A percentile compares a stretch with the other conserved stretches of the same genome.
Evolutionary conservation across 2,329 filamentous ascomycete species (phyloP).

Genomic region (Lecanicillium sp.): DNA sequence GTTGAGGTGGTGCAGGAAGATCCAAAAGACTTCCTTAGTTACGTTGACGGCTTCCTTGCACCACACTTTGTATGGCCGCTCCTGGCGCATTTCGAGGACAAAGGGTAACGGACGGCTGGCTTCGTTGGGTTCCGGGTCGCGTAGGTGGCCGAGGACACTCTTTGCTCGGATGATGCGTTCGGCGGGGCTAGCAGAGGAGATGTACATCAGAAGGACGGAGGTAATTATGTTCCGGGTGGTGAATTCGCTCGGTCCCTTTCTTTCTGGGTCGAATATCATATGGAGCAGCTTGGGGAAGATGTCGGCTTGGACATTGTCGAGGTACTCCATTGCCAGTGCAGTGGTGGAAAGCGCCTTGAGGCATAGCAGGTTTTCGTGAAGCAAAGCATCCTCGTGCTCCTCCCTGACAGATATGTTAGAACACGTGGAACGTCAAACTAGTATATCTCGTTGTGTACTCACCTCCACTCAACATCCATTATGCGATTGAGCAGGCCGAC

Average conservation of each 20-base stretch:
- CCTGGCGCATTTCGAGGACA: constrained; percentile 79
- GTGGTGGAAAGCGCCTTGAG: constrained; percentile 93
- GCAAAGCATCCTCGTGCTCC: constrained; percentile 87
- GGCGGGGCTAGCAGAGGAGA: constrained; percentile 55
- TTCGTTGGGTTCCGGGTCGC: constrained; percentile 70
- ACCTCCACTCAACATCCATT: constrained; percentile 95
- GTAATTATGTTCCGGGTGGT: constrained; percentile 87
- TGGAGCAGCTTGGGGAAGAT: constrained; percentile 80
- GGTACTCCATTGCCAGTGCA: constrained; percentile 72
- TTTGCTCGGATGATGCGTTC: constrained; percentile 62
- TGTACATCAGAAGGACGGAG: constrained; percentile 81
- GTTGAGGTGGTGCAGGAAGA: constrained; percentile 92
- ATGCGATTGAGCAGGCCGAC: constrained; percentile 82
- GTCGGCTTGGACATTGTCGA: constrained; percentile 69
- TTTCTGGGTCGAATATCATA: constrained; percentile 96
- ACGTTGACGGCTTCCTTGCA: constrained; percentile 87
- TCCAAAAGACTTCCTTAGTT: constrained; percentile 98
- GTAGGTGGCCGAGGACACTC: constrained; percentile 71
- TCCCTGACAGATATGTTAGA: constrained; percentile 47
- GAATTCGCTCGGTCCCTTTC: constrained; percentile 95
- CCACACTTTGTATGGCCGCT: constrained; percentile 88
- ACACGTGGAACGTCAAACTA: too few relatives aligned
- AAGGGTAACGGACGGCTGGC: constrained; percentile 73
- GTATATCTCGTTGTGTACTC: too few relatives aligned
- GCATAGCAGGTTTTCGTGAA: constrained; percentile 88